Percentiles rank a stretch among this genome's conserved stretches.
phyloP scores from a whole-genome alignment of 164 flowering plant species.

The Aristolochia californica region DNA sequence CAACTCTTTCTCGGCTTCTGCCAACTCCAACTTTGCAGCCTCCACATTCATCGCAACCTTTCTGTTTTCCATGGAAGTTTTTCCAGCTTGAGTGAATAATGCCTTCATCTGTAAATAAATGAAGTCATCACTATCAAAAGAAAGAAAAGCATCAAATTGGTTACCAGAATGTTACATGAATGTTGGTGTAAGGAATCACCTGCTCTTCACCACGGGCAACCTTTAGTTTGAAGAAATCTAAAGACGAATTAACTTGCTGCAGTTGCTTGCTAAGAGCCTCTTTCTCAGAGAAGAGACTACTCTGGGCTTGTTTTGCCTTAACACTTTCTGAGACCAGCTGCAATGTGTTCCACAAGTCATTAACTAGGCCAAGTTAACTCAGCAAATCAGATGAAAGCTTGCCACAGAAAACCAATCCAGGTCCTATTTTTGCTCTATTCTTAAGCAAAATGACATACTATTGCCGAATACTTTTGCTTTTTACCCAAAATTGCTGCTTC shows the following conservation, averaged over 20 bases:
- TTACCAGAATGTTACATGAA: neutral
- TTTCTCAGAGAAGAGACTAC: constrained; percentile 57
- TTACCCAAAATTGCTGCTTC: too few species aligned
- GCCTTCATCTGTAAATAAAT: constrained; percentile 54
- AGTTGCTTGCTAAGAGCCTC: constrained; percentile 61
- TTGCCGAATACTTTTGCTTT: neutral
- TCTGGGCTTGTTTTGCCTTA: constrained; percentile 69
- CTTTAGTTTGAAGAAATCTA: constrained; percentile 47
- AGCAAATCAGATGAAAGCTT: neutral
- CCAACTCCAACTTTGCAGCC: constrained; percentile 61
- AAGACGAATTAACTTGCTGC: constrained; percentile 47
- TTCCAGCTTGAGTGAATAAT: constrained; percentile 42
- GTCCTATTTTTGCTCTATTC: too few species aligned
- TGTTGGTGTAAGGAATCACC: constrained; percentile 27
- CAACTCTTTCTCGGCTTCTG: constrained; percentile 86
- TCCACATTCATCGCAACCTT: constrained; percentile 51
- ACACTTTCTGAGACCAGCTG: constrained; percentile 97
- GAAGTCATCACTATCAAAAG: constrained; percentile 1
- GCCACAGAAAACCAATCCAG: neutral
- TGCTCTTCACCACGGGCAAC: constrained; percentile 63
- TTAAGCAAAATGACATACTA: neutral
- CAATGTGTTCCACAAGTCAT: constrained; percentile 7
- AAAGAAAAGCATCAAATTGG: neutral
- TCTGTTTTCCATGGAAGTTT: constrained; percentile 49
- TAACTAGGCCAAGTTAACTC: constrained; percentile 7